Evolutionary conservation across 1,139 yeast genomes (phyloP).

Genomic region (Yarrowia galli): DNA sequence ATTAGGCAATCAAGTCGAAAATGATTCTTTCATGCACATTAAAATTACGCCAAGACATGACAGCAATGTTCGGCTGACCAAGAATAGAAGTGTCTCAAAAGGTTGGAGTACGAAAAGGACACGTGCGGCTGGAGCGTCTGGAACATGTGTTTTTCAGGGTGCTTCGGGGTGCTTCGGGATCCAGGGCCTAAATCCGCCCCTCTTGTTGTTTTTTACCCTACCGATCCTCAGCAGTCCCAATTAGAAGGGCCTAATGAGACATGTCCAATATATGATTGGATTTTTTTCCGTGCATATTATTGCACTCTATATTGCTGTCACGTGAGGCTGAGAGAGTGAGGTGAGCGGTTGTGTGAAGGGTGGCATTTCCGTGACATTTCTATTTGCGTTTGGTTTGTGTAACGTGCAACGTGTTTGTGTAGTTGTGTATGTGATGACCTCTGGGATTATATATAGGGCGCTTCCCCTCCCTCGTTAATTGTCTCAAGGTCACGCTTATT

Average conservation of each 20-base stretch:
- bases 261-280: neutral
- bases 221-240: conserved; percentile 2
- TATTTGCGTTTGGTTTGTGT: no score
- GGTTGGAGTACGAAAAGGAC: neutral
- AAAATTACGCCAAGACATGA: conserved; percentile 3
- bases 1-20: no score
- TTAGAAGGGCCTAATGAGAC: conserved; percentile 3
- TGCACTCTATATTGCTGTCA: conserved; percentile 12
- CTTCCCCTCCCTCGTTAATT: neutral
- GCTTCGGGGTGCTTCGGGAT: no score
- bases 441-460: neutral
- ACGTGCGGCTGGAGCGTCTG: neutral
- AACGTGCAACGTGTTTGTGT: neutral
- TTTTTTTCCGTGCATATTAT: neutral
- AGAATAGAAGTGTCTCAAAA: neutral
- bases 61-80: neutral
- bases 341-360: no score
- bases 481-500: neutral
- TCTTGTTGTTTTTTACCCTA: neutral
- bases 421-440: neutral
- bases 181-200: neutral
- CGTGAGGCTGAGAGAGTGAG: neutral
- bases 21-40: neutral
- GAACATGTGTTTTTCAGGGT: neutral
- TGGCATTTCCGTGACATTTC: no score